A percentile compares a stretch with the other conserved stretches of the same genome.
These are phyloP conservation scores for Globisporangium perplexum DNA, from an alignment of 352 stramenopile genomes.

Conservation along the genomic window DNA sequence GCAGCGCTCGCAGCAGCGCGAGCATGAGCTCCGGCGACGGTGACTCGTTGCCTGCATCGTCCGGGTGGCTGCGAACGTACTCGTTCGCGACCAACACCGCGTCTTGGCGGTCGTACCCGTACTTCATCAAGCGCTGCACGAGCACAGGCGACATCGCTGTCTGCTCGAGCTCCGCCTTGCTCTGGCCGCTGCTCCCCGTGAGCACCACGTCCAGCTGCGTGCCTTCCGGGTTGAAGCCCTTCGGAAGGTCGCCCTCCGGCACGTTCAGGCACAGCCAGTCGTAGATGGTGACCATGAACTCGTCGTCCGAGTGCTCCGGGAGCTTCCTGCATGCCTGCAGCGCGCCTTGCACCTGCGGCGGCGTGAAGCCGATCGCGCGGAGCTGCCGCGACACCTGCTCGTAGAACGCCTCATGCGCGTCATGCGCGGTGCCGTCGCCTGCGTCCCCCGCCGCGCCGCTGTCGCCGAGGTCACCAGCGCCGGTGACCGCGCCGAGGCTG, in stretches of 20 bases:
- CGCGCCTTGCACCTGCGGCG: constrained; percentile 40
- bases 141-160: constrained; percentile 30
- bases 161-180: background rate
- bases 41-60: constrained; percentile 19
- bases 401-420: constrained; percentile 18
- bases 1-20: constrained; percentile 32
- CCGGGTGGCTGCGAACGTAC: constrained; percentile 21
- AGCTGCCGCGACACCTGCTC: constrained; percentile 26
- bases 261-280: constrained; percentile 84
- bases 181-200: constrained; percentile 4
- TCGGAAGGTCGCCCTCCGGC: constrained; percentile 65
- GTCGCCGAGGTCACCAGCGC: constrained; percentile 10
- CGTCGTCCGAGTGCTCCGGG: constrained; percentile 24
- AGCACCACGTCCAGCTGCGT: constrained; percentile 88
- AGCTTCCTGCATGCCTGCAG: constrained; percentile 20
- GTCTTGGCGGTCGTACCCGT: constrained; percentile 63
- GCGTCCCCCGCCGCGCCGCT: background rate
- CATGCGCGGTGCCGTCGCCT: constrained; percentile 2
- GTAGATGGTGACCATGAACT: constrained; percentile 37
- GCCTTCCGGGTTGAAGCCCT: constrained; percentile 81
- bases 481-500: constrained; percentile 26
- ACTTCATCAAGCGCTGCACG: constrained; percentile 71
- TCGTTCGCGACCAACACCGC: constrained; percentile 40
- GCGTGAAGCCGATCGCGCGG: constrained; percentile 48
- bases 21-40: constrained; percentile 32